Evolutionary conservation across 1,284 basidiomycete species (phyloP), one percentile per base, ranked within the genome.

Genomic region (Rhizoctonia solani): DNA sequence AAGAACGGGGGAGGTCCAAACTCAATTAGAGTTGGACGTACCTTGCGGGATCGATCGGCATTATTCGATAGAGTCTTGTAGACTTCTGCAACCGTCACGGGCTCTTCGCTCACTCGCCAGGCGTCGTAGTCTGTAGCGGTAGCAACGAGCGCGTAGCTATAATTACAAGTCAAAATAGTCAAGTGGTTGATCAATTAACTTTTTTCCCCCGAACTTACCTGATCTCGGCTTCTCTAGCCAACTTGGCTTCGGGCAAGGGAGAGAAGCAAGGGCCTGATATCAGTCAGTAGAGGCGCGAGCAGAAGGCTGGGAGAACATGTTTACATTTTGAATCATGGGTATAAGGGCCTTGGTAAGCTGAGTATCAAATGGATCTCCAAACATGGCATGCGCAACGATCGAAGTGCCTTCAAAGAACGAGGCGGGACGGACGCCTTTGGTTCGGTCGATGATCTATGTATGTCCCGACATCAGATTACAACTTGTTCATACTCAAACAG

Each of bases 171-270:
- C n/a, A n/a, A n/a, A 1, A 44, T 19, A n/a, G 14, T 9, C 16
- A 58, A n/a, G n/a, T n/a, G n/a, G n/a, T n/a, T n/a, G n/a, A n/a
- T n/a, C n/a, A n/a, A n/a, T 29, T 14, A 63, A 30, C 37, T 41
- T 6, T 32, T 29, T 50, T 19, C 14, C 29, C 30, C 44, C 13
- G 25, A 19, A 47, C 27, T n/a, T 70, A 94, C 93, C 90, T 89
- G 16, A 99, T 77, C 78, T 99, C 96, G 1, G 93, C 94, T 79
- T 99, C 96, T 27, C 95, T 81, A 1, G 96, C 96, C 25, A 98
- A 82, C 80, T 99, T 99, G 27, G 95, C 88, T 79, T 99, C 96
- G 1, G 96, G 96, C 37, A 99, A 81, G 59, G 59, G 29, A 63
- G 59, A 16, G 59, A n/a, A 41, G 47, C 34, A 27, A 63, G 59